phyloP scores from a whole-genome alignment of 768 basidiomycete species.

The Favolaschia claudopus region DNA sequence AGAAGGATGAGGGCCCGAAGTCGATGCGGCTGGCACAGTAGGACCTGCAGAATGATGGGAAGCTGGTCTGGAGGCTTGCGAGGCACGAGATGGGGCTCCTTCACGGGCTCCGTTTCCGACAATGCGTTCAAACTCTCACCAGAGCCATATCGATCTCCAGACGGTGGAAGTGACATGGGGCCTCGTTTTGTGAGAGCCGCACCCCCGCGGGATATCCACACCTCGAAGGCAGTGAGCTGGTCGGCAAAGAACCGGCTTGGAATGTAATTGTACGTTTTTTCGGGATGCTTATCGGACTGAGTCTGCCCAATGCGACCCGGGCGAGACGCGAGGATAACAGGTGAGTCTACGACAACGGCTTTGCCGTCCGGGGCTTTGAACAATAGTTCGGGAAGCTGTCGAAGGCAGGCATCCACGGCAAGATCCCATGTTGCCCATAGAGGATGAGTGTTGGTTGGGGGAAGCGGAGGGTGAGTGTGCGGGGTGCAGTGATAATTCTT shows the following conservation, averaged over 20 bases:
- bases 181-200: slow-evolving; percentile 83
- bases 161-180: slow-evolving; percentile 72
- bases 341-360: slow-evolving; percentile 30
- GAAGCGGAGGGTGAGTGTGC: slow-evolving; percentile 89
- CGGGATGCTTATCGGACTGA: slow-evolving; percentile 33
- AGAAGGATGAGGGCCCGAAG: slow-evolving; percentile 94
- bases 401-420: slow-evolving; percentile 91
- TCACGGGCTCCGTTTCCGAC: slow-evolving; percentile 37
- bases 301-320: slow-evolving; percentile 51
- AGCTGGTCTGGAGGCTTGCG: slow-evolving; percentile 96
- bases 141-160: slow-evolving; percentile 41
- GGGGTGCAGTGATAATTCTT: slow-evolving; percentile 98
- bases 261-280: slow-evolving; percentile 70
- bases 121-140: slow-evolving; percentile 37
- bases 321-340: slow-evolving; percentile 34
- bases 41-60: slow-evolving; percentile 96
- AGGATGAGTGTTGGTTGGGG: slow-evolving; percentile 95
- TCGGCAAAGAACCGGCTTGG: slow-evolving; percentile 95
- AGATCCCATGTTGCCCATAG: slow-evolving; percentile 99
- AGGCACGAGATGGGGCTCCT: slow-evolving; percentile 67
- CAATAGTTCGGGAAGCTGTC: slow-evolving; percentile 90
- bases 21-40: slow-evolving; percentile 95
- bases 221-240: slow-evolving; percentile 95
- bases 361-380: slow-evolving; percentile 43
- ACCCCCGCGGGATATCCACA: slow-evolving; percentile 96